These are phyloP conservation scores for Davidsoniella eucalypti DNA, from an alignment of 2,329 filamentous ascomycete genomes.

Conservation along the genomic window DNA sequence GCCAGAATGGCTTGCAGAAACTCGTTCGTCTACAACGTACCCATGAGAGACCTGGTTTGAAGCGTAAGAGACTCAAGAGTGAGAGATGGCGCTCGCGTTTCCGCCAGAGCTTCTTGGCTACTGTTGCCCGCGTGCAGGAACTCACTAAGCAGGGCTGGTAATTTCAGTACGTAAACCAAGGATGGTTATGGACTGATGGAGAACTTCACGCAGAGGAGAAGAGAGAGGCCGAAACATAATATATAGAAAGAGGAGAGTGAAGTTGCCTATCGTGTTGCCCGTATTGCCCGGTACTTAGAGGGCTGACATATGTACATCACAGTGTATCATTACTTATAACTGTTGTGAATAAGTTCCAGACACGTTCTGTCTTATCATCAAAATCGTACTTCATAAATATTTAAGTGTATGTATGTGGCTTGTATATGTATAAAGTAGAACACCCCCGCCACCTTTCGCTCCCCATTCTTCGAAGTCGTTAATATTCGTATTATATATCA, in stretches of 20 bases:
- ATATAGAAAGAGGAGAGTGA: neutral
- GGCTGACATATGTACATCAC: slow-evolving; percentile 5
- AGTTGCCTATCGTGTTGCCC: too few species aligned
- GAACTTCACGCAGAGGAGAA: too few species aligned
- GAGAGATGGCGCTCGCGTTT: slow-evolving; percentile 56
- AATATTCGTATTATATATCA: neutral
- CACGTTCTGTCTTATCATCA: too few species aligned
- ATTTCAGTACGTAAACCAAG: too few species aligned
- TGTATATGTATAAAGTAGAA: neutral
- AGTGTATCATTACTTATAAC: slow-evolving; percentile 10
- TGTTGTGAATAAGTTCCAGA: neutral
- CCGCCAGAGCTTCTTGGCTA: slow-evolving; percentile 48
- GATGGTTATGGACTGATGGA: too few species aligned
- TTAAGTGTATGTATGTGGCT: neutral
- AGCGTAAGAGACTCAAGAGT: slow-evolving; percentile 57
- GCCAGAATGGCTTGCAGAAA: slow-evolving; percentile 37
- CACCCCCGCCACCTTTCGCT: neutral
- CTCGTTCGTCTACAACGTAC: slow-evolving; percentile 46
- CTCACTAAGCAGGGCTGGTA: slow-evolving; percentile 69
- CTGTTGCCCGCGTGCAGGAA: slow-evolving; percentile 47
- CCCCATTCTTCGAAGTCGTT: neutral
- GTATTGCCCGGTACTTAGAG: neutral
- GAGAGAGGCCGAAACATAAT: neutral
- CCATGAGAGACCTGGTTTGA: slow-evolving; percentile 60
- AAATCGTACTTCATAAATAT: neutral